These are phyloP conservation scores for Jimgerdemannia lactiflua DNA, from an alignment of 192 early-diverging fungal species.

Conservation along the genomic window DNA sequence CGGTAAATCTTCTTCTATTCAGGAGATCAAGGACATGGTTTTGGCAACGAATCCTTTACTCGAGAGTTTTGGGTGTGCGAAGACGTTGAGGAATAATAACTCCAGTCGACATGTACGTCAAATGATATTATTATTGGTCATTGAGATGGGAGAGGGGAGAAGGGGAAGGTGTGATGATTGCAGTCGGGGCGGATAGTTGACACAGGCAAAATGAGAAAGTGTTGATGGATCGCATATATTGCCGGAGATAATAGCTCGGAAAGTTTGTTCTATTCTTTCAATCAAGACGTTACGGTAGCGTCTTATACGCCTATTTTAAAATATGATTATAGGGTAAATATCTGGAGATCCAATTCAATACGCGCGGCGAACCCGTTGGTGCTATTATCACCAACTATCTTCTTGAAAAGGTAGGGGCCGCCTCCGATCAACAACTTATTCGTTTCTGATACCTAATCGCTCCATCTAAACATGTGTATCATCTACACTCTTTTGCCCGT, in stretches of 20 bases:
- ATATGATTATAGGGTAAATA: conserved; percentile 83
- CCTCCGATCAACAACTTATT: neutral
- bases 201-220: neutral
- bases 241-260: no score
- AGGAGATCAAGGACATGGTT: conserved; percentile 98
- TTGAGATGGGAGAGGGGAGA: neutral
- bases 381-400: conserved; percentile 98
- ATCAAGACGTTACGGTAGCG: neutral
- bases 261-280: no score
- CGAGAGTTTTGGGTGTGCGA: conserved; percentile 99
- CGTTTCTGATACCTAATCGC: neutral
- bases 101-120: conserved; percentile 88
- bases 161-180: neutral
- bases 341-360: conserved; percentile 96
- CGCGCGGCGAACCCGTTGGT: conserved; percentile 90
- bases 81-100: conserved; percentile 98
- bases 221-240: no score
- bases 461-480: neutral
- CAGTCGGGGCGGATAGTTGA: neutral
- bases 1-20: conserved; percentile 68
- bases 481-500: neutral
- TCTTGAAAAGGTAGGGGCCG: conserved; percentile 77
- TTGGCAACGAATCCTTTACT: conserved; percentile 98
- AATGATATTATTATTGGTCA: neutral
- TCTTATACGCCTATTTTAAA: neutral